Percentiles rank a stretch among this genome's conserved stretches.
Evolutionary conservation across 768 basidiomycete genomes (phyloP).

Genomic region (Mycena maculata): DNA sequence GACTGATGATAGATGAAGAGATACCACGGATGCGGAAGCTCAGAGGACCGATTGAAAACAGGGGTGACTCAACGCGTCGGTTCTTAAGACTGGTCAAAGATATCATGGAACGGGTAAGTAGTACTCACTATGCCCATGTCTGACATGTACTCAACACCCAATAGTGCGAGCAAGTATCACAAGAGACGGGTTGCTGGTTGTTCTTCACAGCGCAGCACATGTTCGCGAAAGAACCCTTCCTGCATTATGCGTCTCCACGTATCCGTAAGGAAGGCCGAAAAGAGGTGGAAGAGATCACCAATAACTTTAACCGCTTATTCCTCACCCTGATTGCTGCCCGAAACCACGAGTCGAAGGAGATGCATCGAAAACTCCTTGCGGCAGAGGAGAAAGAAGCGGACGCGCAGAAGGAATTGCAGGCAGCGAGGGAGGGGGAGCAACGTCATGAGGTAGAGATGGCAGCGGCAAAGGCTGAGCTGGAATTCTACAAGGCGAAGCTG

Average conservation of each 20-base stretch:
- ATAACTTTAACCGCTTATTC: neutral
- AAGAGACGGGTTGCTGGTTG: conserved; percentile 2
- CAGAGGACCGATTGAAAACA: neutral
- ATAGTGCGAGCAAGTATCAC: neutral
- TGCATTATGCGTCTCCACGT: neutral
- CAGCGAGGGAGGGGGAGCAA: neutral
- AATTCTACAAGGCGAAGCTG: neutral
- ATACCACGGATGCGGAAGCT: neutral
- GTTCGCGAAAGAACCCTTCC: neutral
- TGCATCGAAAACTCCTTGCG: neutral
- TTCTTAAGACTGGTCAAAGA: neutral
- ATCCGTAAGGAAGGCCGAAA: neutral
- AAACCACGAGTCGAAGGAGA: neutral
- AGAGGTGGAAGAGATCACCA: neutral
- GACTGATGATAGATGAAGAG: neutral
- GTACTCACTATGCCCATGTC: neutral
- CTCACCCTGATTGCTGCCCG: neutral
- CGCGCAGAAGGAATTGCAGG: neutral
- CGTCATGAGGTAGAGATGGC: neutral
- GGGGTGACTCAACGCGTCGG: neutral
- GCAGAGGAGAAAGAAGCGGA: neutral
- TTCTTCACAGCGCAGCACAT: neutral
- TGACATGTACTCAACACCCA: neutral
- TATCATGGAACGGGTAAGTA: neutral
- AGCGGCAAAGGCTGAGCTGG: neutral